Evolutionary conservation across 2,329 filamentous ascomycete species (phyloP).

Genomic region (Dendryphion nanum): DNA sequence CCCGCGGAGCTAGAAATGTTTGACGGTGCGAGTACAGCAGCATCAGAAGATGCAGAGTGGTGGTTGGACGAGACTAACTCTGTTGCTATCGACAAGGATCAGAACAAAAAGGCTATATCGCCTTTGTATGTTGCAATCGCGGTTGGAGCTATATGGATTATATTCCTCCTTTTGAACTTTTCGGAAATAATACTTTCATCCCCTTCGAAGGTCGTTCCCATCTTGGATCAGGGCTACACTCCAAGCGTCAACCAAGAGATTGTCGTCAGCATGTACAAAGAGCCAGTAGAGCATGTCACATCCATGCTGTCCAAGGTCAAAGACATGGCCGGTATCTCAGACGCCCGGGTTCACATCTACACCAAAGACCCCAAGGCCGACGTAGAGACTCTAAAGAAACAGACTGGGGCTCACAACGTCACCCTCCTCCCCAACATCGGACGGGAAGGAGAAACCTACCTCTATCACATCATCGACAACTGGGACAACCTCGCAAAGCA

Average conservation of each 20-base stretch:
- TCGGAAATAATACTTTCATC: neutral
- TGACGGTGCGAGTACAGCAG: neutral
- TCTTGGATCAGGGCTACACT: conserved; percentile 20
- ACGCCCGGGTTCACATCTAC: conserved; percentile 29
- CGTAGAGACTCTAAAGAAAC: conserved; percentile 13
- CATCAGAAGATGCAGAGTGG: neutral
- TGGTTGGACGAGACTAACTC: neutral
- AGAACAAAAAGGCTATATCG: conserved; percentile 3
- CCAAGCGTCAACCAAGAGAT: conserved; percentile 25
- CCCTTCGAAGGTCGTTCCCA: neutral
- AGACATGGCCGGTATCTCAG: conserved; percentile 17
- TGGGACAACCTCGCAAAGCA: conserved; percentile 47
- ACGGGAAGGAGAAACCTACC: conserved; percentile 47
- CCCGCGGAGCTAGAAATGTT: neutral
- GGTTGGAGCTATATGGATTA: conserved; percentile 3
- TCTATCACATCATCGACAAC: conserved; percentile 45
- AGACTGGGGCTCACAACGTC: conserved; percentile 25
- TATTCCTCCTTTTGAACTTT: conserved; percentile 6
- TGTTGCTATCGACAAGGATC: neutral
- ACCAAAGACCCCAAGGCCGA: conserved; percentile 29
- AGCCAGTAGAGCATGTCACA: conserved; percentile 23
- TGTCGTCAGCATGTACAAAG: conserved; percentile 41
- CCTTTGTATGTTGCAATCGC: conserved; percentile 5
- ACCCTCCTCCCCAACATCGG: conserved; percentile 40
- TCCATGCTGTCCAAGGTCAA: conserved; percentile 19